Evolutionary conservation across 2,329 filamentous ascomycete species (phyloP).

Genomic region (Dichotomopilus funicola): DNA sequence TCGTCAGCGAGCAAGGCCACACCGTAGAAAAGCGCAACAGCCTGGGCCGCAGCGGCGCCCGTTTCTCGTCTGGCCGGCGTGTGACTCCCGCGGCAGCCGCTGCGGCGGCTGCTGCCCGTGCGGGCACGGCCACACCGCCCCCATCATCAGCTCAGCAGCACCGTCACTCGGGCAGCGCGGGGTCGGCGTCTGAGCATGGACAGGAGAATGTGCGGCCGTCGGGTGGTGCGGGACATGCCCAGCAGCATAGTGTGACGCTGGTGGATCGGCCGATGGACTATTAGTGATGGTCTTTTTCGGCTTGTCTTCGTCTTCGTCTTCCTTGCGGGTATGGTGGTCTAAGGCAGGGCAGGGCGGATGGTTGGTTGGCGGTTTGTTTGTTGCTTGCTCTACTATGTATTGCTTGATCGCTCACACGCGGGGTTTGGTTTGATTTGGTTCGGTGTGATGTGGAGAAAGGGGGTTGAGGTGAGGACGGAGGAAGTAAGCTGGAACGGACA

Average conservation of each 20-base stretch:
- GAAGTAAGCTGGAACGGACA: neutral
- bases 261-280: conserved; percentile 76
- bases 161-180: conserved; percentile 2
- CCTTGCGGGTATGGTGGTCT: neutral
- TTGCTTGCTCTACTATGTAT: no score
- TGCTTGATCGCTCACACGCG: no score
- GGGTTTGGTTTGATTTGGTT: neutral
- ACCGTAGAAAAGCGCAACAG: conserved; percentile 58
- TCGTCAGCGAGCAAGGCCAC: conserved; percentile 16
- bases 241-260: conserved; percentile 53
- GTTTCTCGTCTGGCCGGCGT: conserved; percentile 48
- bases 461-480: neutral
- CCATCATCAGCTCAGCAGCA: conserved; percentile 5
- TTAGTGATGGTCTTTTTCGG: conserved; percentile 31
- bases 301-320: neutral
- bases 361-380: neutral
- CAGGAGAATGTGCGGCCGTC: conserved; percentile 20
- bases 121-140: conserved; percentile 22
- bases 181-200: conserved; percentile 6
- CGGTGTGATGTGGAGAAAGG: neutral
- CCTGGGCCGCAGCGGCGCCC: conserved; percentile 44
- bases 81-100: conserved; percentile 31
- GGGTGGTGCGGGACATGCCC: conserved; percentile 9
- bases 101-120: conserved; percentile 5
- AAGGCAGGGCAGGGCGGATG: neutral